Conservation (phyloP, 768 basidiomycete species). For the Xerocomus brunneocitrinus region DNA sequence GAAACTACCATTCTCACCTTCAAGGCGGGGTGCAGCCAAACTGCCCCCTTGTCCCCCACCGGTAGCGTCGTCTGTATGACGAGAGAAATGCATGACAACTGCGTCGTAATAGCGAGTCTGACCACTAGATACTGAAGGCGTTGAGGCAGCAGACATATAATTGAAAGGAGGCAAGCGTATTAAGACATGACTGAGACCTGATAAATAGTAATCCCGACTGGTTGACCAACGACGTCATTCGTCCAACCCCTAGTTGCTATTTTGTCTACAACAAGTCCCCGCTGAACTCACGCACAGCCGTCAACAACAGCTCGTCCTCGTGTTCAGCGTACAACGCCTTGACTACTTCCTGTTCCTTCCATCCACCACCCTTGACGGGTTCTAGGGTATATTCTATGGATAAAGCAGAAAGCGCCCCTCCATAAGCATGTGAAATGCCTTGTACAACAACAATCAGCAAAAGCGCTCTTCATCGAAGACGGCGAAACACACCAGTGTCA, state of each 20-base stretch:
- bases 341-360: conserved; percentile 35
- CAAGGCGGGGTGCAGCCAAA: neutral
- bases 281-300: conserved; percentile 22
- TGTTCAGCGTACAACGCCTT: conserved; percentile 33
- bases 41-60: neutral
- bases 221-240: conserved; percentile 19
- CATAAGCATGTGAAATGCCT: conserved; percentile 94
- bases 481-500: conserved; percentile 67
- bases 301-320: conserved; percentile 27
- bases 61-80: neutral
- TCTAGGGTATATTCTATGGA: conserved; percentile 82
- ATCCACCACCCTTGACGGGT: conserved; percentile 42
- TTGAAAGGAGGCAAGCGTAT: neutral
- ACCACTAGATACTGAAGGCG: conserved; percentile 28
- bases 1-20: conserved; percentile 1
- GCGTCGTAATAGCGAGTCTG: conserved; percentile 45
- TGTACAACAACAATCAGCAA: conserved; percentile 24
- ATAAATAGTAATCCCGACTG: conserved; percentile 22
- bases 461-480: neutral
- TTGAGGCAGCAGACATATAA: conserved; percentile 14
- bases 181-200: neutral
- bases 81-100: conserved; percentile 28
- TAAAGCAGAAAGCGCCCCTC: conserved; percentile 85
- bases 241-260: conserved; percentile 9
- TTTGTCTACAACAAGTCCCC: conserved; percentile 19